Base-by-base conservation (phyloP, 169 alveolate species). In the Cryptosporidium ryanae region DNA sequence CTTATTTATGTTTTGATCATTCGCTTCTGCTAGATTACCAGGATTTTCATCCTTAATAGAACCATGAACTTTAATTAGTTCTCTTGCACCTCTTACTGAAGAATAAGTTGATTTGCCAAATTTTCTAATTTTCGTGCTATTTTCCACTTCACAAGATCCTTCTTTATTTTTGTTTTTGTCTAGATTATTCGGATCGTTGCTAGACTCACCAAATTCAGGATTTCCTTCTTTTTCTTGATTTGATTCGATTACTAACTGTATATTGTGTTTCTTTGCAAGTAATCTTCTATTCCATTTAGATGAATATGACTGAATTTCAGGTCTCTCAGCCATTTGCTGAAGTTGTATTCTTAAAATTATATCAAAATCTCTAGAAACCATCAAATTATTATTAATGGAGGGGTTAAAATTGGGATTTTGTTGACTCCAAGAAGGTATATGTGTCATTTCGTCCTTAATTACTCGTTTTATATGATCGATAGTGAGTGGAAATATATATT, bases 281-380 rank as follows among this genome's bases (percentile, higher is more conserved):
- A 76, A 48, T 38, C 87, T 76, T 12, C 71, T 25, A 32, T 76
- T 76, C 87, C 87, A 76, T 38, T 76, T 76, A 17, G 87, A 76
- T 13, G 87, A 76, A 48, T 76, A 76, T 38, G 87, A 76, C 48
- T 76, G 87, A 38, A 76, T 76, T 76, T 76, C 87, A 23, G 87
- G 87, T 18, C 87, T 76, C 48, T 76, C 87, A 13, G 87, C 87
- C 87, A 76, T 76, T 59, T 76, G 87, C 49, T 76, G 87, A 8
- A 76, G 71, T 50, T 76, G 87, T 34, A 76, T 59, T 44, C 87
- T 57, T 43, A 76, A 59, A 32, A 76, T 76, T 50, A 76, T 46
- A 18, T 76, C 87, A 59, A 76, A 76, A 32, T 76, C 87, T 61
- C 71, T 76, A 5, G 87, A 55, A 5, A 43, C 71, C 87, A 76